Conservation (phyloP, 108 stramenopile genomes). For the Pseudonitzschia multistriata region DNA sequence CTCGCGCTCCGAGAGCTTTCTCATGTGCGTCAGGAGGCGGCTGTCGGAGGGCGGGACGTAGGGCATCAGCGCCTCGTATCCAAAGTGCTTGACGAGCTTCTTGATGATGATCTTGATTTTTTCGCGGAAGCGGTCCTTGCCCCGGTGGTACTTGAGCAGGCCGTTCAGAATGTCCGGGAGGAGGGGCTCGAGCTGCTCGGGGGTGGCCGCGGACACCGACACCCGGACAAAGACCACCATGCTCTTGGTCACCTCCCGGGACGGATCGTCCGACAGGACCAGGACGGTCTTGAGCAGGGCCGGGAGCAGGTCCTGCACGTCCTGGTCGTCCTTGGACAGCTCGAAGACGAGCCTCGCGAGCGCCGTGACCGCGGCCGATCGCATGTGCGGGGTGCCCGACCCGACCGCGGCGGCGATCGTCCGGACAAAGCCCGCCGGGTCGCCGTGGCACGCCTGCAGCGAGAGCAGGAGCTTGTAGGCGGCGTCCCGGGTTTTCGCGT, state of each 20-base stretch:
- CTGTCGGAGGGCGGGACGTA: constrained; percentile 78
- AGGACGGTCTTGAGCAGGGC: constrained; percentile 77
- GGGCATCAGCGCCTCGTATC: constrained; percentile 73
- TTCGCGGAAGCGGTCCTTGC: constrained; percentile 81
- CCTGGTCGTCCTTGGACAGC: constrained; percentile 52
- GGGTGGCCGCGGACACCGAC: constrained; percentile 67
- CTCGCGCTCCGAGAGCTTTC: constrained; percentile 73
- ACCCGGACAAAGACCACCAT: constrained; percentile 89
- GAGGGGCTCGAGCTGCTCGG: constrained; percentile 63
- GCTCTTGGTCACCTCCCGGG: constrained; percentile 89
- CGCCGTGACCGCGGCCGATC: constrained; percentile 86
- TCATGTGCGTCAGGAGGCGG: constrained; percentile 86
- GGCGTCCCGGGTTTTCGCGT: constrained; percentile 87
- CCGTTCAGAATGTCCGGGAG: constrained; percentile 76
- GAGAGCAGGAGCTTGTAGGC: constrained; percentile 79
- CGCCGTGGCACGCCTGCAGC: constrained; percentile 50
- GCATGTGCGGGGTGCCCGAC: constrained; percentile 87
- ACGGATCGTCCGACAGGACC: constrained; percentile 82
- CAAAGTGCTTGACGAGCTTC: constrained; percentile 85
- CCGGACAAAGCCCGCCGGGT: constrained; percentile 58
- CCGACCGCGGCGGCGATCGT: constrained; percentile 78
- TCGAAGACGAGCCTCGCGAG: constrained; percentile 74
- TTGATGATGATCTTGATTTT: constrained; percentile 94
- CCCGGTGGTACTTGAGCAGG: constrained; percentile 76
- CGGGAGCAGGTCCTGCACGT: constrained; percentile 67